A percentile compares a stretch with the other conserved stretches of the same genome.
Conservation (phyloP, 495 filamentous ascomycete species). For the Trichoderma asperelloides region DNA sequence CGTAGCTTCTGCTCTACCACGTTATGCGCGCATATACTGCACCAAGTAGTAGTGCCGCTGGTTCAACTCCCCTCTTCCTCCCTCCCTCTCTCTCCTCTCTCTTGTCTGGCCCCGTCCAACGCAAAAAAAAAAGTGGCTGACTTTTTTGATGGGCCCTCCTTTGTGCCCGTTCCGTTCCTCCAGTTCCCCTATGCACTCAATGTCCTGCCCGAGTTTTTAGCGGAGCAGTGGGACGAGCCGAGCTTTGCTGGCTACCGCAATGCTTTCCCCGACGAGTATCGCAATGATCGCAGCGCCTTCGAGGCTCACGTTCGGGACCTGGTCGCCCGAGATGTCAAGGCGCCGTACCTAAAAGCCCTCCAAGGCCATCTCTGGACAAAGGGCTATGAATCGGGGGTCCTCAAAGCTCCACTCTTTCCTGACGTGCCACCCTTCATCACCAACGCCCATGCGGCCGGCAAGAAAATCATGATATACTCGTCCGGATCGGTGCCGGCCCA, state of each 20-base stretch:
- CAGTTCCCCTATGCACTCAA: slow-evolving; percentile 64
- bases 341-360: slow-evolving; percentile 59
- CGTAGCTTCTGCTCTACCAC: slow-evolving; percentile 8
- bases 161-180: slow-evolving; percentile 6
- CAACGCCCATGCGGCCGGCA: slow-evolving; percentile 37
- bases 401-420: slow-evolving; percentile 56
- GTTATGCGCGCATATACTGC: slow-evolving; percentile 9
- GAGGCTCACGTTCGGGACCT: slow-evolving; percentile 53
- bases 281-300: slow-evolving; percentile 39
- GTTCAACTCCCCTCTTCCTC: not conserved
- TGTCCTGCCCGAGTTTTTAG: slow-evolving; percentile 47
- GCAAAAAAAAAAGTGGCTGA: not conserved
- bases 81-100: not conserved
- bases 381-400: slow-evolving; percentile 52
- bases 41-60: not conserved
- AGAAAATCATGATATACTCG: slow-evolving; percentile 58
- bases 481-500: slow-evolving; percentile 63
- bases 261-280: slow-evolving; percentile 54
- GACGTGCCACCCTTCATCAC: slow-evolving; percentile 52
- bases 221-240: slow-evolving; percentile 49
- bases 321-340: slow-evolving; percentile 56
- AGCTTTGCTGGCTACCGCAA: slow-evolving; percentile 48
- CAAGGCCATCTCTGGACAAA: slow-evolving; percentile 64
- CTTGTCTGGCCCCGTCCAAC: not conserved
- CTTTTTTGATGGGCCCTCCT: slow-evolving; percentile 9